phyloP scores from a whole-genome alignment of 2,329 filamentous ascomycete species.

The Bipolaris zeicola region DNA sequence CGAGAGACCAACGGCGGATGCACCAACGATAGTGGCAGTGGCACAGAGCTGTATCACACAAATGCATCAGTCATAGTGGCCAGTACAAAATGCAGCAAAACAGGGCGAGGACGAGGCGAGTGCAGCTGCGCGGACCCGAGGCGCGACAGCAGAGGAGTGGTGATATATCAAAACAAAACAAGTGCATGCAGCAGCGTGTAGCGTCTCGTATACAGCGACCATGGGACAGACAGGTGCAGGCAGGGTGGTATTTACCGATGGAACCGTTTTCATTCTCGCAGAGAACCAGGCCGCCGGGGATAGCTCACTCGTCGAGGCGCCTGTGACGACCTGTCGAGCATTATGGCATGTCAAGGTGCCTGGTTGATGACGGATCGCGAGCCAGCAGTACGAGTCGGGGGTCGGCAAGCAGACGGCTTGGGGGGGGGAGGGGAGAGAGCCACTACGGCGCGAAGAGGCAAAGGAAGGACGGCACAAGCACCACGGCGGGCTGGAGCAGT shows the following conservation, averaged over 20 bases:
- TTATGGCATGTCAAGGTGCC: conserved; percentile 47
- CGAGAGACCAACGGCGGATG: conserved; percentile 64
- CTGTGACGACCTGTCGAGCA: conserved; percentile 47
- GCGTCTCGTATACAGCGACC: conserved; percentile 11
- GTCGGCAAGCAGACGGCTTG: conserved; percentile 24
- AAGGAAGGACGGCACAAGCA: conserved; percentile 30
- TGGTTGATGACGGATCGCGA: conserved; percentile 31
- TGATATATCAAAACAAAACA: conserved; percentile 41
- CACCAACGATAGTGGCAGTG: conserved; percentile 64
- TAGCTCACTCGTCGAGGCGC: conserved; percentile 46
- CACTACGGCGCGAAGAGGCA: conserved; percentile 29
- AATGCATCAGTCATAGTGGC: conserved; percentile 45
- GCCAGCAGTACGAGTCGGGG: conserved; percentile 28
- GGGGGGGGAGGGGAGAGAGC: conserved; percentile 14
- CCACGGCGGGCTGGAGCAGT: conserved; percentile 34
- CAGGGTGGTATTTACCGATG: conserved; percentile 48
- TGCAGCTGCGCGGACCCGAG: conserved; percentile 33
- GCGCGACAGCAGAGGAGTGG: conserved; percentile 24
- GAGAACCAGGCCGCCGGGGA: conserved; percentile 44
- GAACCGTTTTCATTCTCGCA: conserved; percentile 55
- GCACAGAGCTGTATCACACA: conserved; percentile 63
- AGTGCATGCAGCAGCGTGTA: conserved; percentile 22
- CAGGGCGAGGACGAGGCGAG: conserved; percentile 32
- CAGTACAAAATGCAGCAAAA: conserved; percentile 32
- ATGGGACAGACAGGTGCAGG: conserved; percentile 22